A percentile compares a stretch with the other conserved stretches of the same genome.
Conservation (phyloP, 805 yeast species). For the Wickerhamomyces sydowiorum region DNA sequence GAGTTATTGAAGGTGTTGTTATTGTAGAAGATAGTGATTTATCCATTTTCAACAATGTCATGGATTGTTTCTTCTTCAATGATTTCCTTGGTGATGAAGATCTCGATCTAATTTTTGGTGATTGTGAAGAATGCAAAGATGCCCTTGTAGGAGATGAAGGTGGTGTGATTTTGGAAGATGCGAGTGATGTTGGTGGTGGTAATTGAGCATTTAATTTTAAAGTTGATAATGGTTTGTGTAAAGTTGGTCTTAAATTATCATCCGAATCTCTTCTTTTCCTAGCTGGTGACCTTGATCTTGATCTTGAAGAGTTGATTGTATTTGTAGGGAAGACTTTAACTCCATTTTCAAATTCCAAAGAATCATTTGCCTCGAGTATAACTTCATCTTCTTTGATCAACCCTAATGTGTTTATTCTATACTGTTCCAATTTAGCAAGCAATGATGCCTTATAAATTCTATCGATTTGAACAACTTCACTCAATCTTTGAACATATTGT, state of each 20-base stretch:
- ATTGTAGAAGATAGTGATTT: constrained; percentile 6
- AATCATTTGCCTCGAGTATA: constrained; percentile 6
- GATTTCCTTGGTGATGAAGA: constrained; percentile 19
- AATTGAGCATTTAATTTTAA: constrained; percentile 8
- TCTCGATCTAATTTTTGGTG: constrained; percentile 18
- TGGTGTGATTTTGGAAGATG: constrained; percentile 2
- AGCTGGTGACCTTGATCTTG: constrained; percentile 18
- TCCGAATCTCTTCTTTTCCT: constrained; percentile 14
- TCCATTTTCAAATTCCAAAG: constrained; percentile 7
- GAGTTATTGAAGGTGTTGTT: background rate
- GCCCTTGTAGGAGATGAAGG: constrained; percentile 5
- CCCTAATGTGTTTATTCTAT: constrained; percentile 6
- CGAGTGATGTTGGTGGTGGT: constrained; percentile 10
- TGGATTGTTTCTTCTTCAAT: constrained; percentile 21
- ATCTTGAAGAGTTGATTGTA: constrained; percentile 4
- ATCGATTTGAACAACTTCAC: constrained; percentile 60
- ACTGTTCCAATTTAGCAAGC: constrained; percentile 13
- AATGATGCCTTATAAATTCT: constrained; percentile 49
- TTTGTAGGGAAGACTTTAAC: constrained; percentile 14
- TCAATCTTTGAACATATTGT: constrained; percentile 43
- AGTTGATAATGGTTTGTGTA: constrained; percentile 10
- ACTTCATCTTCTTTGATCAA: constrained; percentile 10
- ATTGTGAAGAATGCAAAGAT: background rate
- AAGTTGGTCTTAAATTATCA: constrained; percentile 3
- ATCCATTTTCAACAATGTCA: constrained; percentile 22